These are phyloP conservation scores for Solanum neorickii DNA, from an alignment of 257 asterid species.

Conservation along the genomic window DNA sequence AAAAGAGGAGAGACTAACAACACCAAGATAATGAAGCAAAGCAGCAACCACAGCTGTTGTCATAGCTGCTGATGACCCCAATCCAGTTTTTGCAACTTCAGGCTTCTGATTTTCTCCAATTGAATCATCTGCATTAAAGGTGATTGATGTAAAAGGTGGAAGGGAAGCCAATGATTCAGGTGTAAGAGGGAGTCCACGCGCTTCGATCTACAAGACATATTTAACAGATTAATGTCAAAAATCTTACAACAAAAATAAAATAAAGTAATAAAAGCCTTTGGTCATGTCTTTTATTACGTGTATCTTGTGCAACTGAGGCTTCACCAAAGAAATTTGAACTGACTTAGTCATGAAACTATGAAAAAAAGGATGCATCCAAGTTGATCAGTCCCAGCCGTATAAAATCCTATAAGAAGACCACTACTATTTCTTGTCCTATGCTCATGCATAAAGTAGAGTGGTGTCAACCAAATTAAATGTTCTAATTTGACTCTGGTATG, in stretches of 20 bases:
- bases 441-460: neutral
- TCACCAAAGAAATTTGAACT: neutral
- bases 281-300: neutral
- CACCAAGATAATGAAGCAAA: conserved; percentile 79
- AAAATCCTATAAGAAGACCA: neutral
- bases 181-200: conserved; percentile 67
- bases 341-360: neutral
- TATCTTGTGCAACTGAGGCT: neutral
- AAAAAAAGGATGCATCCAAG: neutral
- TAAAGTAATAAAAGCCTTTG: neutral
- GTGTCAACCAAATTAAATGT: neutral
- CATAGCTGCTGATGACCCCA: conserved; percentile 99
- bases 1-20: conserved; percentile 58
- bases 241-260: neutral
- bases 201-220: conserved; percentile 63
- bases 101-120: conserved; percentile 63
- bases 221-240: conserved; percentile 2
- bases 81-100: conserved; percentile 98
- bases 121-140: conserved; percentile 72
- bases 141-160: conserved; percentile 80
- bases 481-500: neutral
- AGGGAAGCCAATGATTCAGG: conserved; percentile 89
- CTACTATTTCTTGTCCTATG: neutral
- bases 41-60: conserved; percentile 96
- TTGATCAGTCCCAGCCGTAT: neutral